Base-by-base conservation (phyloP, 768 basidiomycete species). In the Rhizopogon sp. region DNA sequence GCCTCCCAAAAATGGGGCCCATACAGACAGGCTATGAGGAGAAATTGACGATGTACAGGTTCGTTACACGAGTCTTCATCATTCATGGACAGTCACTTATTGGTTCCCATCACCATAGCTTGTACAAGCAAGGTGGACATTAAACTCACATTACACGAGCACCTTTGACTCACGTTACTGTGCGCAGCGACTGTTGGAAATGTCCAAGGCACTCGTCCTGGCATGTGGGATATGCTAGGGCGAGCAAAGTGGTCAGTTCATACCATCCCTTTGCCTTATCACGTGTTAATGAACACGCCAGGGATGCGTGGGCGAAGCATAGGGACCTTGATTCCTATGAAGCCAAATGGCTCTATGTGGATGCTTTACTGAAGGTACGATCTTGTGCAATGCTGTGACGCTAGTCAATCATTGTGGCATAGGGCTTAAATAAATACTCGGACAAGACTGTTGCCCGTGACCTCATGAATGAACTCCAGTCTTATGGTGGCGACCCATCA, bases 291-390 rank as follows among this genome's bases (percentile, higher is more conserved):
- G 20, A 44, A 39, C 28, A 22, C 31, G 40, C 25, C 51, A 94
- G 93, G 92, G 93, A 95, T 74, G 90, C 90, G 43, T 98, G 95
- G 95, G 87, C 88, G 45, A 96, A 94, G 67, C 92, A 95, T 66
- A 88, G 85, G 60, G 92, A 93, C 59, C 66, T 94, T 40, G 83
- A 87, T 58, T 66, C 80, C 22, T 79, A 79, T 52, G 89, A 95
- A 64, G 93, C 95, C 2, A 95, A 93, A 71, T 86, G 85, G 80
- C 69, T 87, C 16, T 98, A 98, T 71, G 92, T 96, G 2, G 90
- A 93, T 53, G 88, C 91, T 9, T 69, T 98, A 43, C 69, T 95
- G 40, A 90, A 90, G 79, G 94, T 88, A 58, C 29, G 71, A 13
- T 11, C 43, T 43, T 39, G 20, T 16, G 28, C 16, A 20, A 39